These are phyloP conservation scores for Leccinum obscurum DNA, from an alignment of 768 basidiomycete genomes.

Conservation along the genomic window DNA sequence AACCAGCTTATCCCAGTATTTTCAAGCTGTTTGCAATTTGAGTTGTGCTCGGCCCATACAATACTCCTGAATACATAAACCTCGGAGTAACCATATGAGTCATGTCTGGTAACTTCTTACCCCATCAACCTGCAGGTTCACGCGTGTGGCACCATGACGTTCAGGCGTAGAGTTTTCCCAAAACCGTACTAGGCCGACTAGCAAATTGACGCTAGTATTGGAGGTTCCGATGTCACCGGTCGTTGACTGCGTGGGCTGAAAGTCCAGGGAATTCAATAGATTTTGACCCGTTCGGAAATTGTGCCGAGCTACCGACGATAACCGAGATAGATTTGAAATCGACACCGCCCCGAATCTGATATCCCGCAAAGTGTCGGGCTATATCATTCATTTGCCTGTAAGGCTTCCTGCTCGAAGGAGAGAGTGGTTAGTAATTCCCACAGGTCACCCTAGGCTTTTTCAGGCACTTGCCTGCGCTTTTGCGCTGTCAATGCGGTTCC, in stretches of 20 bases:
- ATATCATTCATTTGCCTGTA: no score
- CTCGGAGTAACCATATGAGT: slow-evolving; percentile 44
- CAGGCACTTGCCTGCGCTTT: no score
- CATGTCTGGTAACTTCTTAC: slow-evolving; percentile 44
- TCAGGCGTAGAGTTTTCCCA: slow-evolving; percentile 46
- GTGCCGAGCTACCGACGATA: background rate
- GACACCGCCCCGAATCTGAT: background rate
- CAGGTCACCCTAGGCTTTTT: no score
- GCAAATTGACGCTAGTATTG: no score
- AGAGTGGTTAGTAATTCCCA: no score
- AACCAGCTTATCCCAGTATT: no score
- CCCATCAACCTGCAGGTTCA: slow-evolving; percentile 37
- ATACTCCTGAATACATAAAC: slow-evolving; percentile 53
- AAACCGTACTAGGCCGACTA: slow-evolving; percentile 25
- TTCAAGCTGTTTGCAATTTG: no score
- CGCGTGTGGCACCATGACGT: slow-evolving; percentile 38
- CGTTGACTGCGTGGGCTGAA: background rate
- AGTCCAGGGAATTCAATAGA: background rate
- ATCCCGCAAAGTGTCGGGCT: no score
- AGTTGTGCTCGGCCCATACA: no score
- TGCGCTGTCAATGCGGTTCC: no score
- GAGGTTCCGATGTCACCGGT: no score
- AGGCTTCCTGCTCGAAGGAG: no score
- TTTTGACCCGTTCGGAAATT: background rate
- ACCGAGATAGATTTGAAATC: background rate